Evolutionary conservation across 441 rosid species (phyloP).

Genomic region (Macaranga tanarius): DNA sequence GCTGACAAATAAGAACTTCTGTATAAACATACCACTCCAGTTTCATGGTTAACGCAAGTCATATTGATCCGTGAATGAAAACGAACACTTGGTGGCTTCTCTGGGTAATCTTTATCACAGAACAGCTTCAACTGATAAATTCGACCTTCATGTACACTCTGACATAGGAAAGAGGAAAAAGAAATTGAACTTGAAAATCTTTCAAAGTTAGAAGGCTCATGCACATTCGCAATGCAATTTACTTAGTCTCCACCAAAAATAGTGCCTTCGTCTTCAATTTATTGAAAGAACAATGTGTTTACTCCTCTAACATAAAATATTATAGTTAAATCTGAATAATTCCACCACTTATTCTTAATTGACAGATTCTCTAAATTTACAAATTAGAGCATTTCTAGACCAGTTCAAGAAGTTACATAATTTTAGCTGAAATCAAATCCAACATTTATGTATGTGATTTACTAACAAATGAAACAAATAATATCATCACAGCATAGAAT

Average conservation of each 20-base stretch:
- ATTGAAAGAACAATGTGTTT: background rate
- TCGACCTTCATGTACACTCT: constrained; percentile 96
- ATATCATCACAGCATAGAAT: background rate
- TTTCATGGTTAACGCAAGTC: constrained; percentile 95
- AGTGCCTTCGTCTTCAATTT: background rate
- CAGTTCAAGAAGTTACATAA: background rate
- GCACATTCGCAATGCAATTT: background rate
- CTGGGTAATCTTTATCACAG: constrained; percentile 97
- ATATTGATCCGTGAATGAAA: constrained; percentile 92
- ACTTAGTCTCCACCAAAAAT: background rate
- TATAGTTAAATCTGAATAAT: background rate
- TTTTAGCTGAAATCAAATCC: background rate
- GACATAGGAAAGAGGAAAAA: constrained; percentile 25
- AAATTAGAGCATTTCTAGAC: constrained; percentile 1
- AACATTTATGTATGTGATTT: background rate
- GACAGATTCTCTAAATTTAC: background rate
- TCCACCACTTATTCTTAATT: background rate
- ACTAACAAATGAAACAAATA: background rate
- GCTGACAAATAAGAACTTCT: background rate
- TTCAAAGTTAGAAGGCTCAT: constrained; percentile 3
- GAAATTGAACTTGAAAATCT: constrained; percentile 4
- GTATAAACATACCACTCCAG: constrained; percentile 66
- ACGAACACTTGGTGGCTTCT: constrained; percentile 93
- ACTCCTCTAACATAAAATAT: background rate
- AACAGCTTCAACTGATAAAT: constrained; percentile 98